A percentile compares a stretch with the other conserved stretches of the same genome.
Evolutionary conservation across 2,329 filamentous ascomycete genomes (phyloP).

Genomic region (Chrysoporthe deuterocubensis): DNA sequence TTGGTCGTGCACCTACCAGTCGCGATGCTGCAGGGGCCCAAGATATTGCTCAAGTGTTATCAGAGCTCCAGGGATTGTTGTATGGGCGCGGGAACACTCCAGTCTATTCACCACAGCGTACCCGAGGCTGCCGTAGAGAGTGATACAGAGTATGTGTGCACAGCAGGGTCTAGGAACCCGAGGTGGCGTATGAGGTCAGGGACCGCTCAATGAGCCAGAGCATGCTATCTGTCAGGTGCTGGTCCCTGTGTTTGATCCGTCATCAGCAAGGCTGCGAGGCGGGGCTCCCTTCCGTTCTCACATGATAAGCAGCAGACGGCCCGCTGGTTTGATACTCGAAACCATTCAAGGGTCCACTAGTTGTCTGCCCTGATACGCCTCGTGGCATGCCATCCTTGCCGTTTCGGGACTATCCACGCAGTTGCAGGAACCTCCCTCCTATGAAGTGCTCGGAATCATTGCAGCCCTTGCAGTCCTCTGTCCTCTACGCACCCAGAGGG

Average conservation of each 20-base stretch:
- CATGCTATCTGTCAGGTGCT: background rate
- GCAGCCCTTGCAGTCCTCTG: background rate
- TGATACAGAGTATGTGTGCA: background rate
- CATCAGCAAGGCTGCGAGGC: background rate
- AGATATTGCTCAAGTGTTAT: background rate
- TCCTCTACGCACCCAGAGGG: background rate
- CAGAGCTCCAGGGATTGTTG: background rate
- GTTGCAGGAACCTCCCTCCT: background rate
- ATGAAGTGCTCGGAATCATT: background rate
- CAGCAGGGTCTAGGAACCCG: background rate
- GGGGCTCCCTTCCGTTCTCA: background rate
- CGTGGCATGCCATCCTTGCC: constrained; percentile 5
- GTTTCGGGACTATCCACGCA: constrained; percentile 2
- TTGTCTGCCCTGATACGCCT: background rate
- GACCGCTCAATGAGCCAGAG: background rate
- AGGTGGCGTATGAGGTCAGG: background rate
- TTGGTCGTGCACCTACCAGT: background rate
- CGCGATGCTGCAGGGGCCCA: background rate
- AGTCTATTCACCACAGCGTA: background rate
- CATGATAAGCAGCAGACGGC: constrained; percentile 3
- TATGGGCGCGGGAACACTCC: background rate
- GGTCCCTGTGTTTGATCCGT: background rate
- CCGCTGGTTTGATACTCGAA: constrained; percentile 20
- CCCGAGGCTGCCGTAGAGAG: background rate
- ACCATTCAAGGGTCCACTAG: background rate